Percentiles rank a stretch among this genome's conserved stretches.
Conservation (phyloP, 108 stramenopile genomes). For the Aurantiochytrium sp. region DNA sequence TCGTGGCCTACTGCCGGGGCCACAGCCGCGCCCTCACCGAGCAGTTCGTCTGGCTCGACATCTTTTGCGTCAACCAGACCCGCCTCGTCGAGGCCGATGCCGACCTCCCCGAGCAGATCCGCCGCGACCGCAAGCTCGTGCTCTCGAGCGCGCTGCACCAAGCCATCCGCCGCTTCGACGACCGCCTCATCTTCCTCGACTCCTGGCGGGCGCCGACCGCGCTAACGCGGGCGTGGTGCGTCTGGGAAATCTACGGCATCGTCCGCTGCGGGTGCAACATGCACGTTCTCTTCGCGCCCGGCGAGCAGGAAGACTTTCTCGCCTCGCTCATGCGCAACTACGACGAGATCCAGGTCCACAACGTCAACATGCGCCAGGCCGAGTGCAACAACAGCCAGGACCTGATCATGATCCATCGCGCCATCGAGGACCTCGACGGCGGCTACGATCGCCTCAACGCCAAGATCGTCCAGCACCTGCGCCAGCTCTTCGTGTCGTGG, state of each 20-base stretch:
- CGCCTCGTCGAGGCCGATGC: background rate
- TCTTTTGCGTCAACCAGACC: background rate
- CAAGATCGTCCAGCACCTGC: no score
- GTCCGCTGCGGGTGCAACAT: background rate
- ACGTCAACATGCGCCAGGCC: no score
- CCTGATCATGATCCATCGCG: no score
- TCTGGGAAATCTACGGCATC: background rate
- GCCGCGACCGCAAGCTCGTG: background rate
- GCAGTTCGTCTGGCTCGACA: background rate
- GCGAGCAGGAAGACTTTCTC: background rate
- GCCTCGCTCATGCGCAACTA: no score
- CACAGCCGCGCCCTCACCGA: background rate
- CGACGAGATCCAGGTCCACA: no score
- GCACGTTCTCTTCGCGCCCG: background rate
- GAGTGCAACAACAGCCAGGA: no score
- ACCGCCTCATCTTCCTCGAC: background rate
- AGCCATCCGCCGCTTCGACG: background rate
- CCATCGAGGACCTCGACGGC: no score
- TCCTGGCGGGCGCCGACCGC: background rate
- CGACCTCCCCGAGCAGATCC: background rate
- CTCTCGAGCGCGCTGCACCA: background rate
- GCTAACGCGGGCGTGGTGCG: background rate
- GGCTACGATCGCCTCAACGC: no score
- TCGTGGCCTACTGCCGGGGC: background rate
- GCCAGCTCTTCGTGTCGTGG: no score